Evolutionary conservation across 2,329 filamentous ascomycete species (phyloP).

Genomic region (Fusarium acutatum): DNA sequence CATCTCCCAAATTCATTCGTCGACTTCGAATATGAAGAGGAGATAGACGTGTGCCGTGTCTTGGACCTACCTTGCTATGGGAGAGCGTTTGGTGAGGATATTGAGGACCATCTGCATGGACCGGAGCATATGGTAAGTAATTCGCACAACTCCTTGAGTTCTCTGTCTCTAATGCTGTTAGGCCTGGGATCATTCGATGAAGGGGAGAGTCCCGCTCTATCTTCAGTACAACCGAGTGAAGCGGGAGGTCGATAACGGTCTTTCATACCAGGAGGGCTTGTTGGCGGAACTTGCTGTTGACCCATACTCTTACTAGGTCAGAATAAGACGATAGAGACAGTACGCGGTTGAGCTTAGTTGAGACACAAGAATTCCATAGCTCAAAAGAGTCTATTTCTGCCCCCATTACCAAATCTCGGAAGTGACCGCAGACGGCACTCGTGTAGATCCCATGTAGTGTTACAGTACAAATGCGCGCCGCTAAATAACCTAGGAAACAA

Average conservation of each 20-base stretch:
- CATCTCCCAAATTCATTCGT: neutral
- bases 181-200: neutral
- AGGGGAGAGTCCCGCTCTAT: neutral
- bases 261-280: neutral
- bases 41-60: neutral
- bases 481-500: constrained; percentile 14
- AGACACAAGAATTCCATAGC: neutral
- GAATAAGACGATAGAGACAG: neutral
- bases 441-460: neutral
- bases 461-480: neutral
- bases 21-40: neutral
- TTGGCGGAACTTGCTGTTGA: neutral
- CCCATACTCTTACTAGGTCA: neutral
- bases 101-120: neutral
- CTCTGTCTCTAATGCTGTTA: neutral
- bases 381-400: neutral
- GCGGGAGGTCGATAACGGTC: neutral
- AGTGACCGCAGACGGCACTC: neutral
- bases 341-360: neutral
- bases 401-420: neutral
- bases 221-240: neutral
- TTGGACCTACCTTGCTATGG: neutral
- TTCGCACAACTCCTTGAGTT: neutral
- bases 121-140: neutral
- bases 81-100: neutral